Evolutionary conservation across 805 yeast genomes (phyloP), one percentile per base, ranked within the genome.

Genomic region (Sugiyamaella chiloensis): DNA sequence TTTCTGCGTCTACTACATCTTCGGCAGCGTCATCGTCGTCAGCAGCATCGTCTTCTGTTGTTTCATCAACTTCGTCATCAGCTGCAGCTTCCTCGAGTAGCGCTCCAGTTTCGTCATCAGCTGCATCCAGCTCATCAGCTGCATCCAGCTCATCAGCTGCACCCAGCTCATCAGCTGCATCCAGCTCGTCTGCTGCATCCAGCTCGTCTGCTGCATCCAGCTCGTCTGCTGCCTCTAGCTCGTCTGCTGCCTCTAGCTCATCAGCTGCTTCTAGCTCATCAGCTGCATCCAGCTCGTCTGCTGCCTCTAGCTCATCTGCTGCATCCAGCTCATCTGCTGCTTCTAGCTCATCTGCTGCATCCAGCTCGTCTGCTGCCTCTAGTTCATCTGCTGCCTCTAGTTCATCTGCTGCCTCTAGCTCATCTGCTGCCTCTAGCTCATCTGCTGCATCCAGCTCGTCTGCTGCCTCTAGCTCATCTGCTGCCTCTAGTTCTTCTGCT

Each of bases 41-140:
- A 12, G 16, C 42, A 20, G 24, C 24, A 4, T 5, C 42, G 4
- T 39, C 42, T 12, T 16, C 24, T 39, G 30, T 23, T 4, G 20
- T 21, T 4, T 12, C 42, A 4, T 16, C 42, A 5, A 16, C 42
- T 12, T 12, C 27, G 6, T 39, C 42, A 12, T n/a, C 30, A 4
- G 42, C 42, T 39, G 34, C 42, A 11, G 4, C 42, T 19, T 39
- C 42, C 16, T 32, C 37, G n/a, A 23, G 30, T 21, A 39, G 42
- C 23, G 42, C 42, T 19, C 42, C 42, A 5, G 24, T 39, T 17
- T 39, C 42, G 7, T 26, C 29, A 8, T 7, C 37, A 7, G 20
- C 37, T 32, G 7, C 37, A 14, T 14, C 20, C n/a, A 17, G 37
- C 17, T 14, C 37, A 7, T 7, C 37, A 8, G 20, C 37, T 32